These are phyloP conservation scores for Myxozyma neglecta DNA, from an alignment of 805 yeast genomes.

Conservation along the genomic window DNA sequence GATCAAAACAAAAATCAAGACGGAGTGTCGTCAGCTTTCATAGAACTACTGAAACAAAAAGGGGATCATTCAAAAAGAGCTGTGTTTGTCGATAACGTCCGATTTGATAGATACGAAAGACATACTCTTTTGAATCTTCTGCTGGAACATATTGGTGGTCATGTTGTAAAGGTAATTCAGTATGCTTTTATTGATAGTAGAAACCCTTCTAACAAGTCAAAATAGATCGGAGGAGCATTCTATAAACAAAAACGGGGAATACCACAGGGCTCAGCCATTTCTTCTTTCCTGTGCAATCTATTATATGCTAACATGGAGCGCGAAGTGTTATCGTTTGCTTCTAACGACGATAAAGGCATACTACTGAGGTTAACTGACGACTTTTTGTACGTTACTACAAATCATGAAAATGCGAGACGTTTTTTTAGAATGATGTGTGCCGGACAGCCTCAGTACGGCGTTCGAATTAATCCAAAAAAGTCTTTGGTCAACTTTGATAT, in stretches of 20 bases:
- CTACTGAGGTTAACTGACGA: conserved; percentile 80
- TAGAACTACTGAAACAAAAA: not conserved
- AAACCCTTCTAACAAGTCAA: too few species aligned
- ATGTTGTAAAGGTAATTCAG: conserved; percentile 38
- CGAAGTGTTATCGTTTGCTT: conserved; percentile 38
- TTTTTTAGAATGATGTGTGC: conserved; percentile 38
- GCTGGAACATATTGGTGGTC: conserved; percentile 53
- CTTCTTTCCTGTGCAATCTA: conserved; percentile 71
- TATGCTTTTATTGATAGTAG: not conserved
- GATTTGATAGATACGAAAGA: conserved; percentile 43
- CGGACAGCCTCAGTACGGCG: conserved; percentile 48
- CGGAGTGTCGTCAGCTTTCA: conserved; percentile 5
- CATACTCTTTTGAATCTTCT: conserved; percentile 50
- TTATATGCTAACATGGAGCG: conserved; percentile 62
- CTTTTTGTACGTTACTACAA: conserved; percentile 65
- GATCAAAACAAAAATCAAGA: not conserved
- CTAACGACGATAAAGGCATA: conserved; percentile 37
- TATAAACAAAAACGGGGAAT: conserved; percentile 65
- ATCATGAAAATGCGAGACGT: conserved; percentile 38
- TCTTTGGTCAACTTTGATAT: conserved; percentile 39
- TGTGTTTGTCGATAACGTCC: conserved; percentile 38
- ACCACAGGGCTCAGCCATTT: conserved; percentile 81
- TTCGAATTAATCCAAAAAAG: conserved; percentile 46
- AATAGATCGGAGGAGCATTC: conserved; percentile 40
- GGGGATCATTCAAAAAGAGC: not conserved